These are phyloP conservation scores for Chlorella sp. DNA, from an alignment of 139 green algal species.

Conservation along the genomic window DNA sequence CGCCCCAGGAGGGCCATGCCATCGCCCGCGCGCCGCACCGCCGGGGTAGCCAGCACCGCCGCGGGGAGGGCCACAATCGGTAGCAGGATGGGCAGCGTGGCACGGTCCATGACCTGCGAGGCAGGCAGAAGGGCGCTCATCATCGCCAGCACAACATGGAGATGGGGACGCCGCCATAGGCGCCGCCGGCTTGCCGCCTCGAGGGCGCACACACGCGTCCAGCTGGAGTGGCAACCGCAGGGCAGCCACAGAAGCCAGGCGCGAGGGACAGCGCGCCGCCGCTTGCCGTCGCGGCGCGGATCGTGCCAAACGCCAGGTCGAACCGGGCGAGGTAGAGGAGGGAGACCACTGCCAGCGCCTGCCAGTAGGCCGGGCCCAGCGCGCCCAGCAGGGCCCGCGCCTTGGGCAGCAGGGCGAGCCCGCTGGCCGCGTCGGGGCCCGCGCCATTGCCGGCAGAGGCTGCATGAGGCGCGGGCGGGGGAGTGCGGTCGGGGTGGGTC, in stretches of 20 bases:
- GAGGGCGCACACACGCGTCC: too few relatives aligned
- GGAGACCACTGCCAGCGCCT: slow-evolving; percentile 71
- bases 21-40: too few relatives aligned
- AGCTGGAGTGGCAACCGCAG: too few relatives aligned
- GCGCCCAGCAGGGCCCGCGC: slow-evolving; percentile 46
- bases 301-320: slow-evolving; percentile 76
- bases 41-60: background rate
- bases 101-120: slow-evolving; percentile 58
- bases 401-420: slow-evolving; percentile 18
- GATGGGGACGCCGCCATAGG: too few relatives aligned
- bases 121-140: too few relatives aligned
- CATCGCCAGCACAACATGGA: too few relatives aligned
- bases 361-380: slow-evolving; percentile 80
- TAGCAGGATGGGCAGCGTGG: slow-evolving; percentile 68
- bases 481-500: background rate
- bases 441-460: background rate
- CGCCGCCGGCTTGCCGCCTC: too few relatives aligned
- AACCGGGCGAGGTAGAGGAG: slow-evolving; percentile 86
- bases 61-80: background rate
- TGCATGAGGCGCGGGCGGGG: background rate
- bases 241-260: too few relatives aligned
- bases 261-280: too few relatives aligned
- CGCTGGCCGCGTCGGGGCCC: background rate
- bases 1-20: too few relatives aligned
- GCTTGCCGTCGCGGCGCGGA: slow-evolving; percentile 71